A percentile compares a stretch with the other conserved stretches of the same genome.
Evolutionary conservation across 441 rosid species (phyloP).

Genomic region (Isatis lusitanica): DNA sequence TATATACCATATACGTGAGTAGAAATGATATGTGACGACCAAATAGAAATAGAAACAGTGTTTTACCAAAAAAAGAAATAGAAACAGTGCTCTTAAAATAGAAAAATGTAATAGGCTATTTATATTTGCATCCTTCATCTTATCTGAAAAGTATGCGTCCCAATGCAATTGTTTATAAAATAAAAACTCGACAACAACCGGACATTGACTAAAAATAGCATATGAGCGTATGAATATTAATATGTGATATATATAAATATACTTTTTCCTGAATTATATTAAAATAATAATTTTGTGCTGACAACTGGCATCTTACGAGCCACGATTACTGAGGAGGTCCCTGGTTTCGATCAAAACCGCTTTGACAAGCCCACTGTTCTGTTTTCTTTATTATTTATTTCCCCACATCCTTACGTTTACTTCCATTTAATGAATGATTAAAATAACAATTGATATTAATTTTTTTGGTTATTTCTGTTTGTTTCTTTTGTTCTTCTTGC

Average conservation of each 20-base stretch:
- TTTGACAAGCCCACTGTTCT: conserved; percentile 34
- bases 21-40: neutral
- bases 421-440: conserved; percentile 6
- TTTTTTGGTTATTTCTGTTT: neutral
- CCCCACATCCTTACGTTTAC: conserved; percentile 14
- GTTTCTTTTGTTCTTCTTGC: neutral
- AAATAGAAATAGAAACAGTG: neutral
- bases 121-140: conserved; percentile 21
- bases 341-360: conserved; percentile 35
- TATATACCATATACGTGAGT: neutral
- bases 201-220: conserved; percentile 40
- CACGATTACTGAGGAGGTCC: conserved; percentile 26
- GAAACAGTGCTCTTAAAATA: neutral
- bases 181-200: conserved; percentile 31
- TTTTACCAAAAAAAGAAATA: neutral
- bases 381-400: conserved; percentile 2
- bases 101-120: neutral
- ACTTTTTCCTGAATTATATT: neutral
- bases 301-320: conserved; percentile 38
- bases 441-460: neutral
- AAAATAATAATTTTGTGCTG: neutral
- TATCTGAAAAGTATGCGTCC: conserved; percentile 39
- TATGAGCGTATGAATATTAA: conserved; percentile 28
- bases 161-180: conserved; percentile 29
- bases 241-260: neutral